Conservation (phyloP, 2,329 filamentous ascomycete genomes). For the Rhynchosporium agropyri region DNA sequence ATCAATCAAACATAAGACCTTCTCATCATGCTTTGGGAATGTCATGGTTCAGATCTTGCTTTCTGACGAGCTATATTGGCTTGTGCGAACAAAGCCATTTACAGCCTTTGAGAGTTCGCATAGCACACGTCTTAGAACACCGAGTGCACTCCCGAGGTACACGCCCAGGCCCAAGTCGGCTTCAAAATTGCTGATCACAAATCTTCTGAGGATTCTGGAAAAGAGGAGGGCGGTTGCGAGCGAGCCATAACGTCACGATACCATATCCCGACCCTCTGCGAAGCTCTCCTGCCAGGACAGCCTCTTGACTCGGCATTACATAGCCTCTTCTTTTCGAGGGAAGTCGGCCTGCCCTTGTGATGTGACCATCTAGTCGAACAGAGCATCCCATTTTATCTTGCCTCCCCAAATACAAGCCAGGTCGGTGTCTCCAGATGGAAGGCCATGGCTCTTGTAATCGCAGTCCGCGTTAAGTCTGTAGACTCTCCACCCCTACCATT, state of each 20-base stretch:
- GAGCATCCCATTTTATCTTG: no score
- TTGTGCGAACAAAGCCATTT: no score
- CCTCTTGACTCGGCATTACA: neutral
- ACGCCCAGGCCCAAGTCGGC: no score
- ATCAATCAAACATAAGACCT: conserved; percentile 11
- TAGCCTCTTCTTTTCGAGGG: neutral
- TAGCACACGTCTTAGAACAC: no score
- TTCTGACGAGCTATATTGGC: neutral
- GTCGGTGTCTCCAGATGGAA: no score
- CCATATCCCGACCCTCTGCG: neutral
- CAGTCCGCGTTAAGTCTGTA: neutral
- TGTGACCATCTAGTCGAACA: neutral
- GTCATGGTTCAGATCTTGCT: neutral
- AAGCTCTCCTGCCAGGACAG: neutral
- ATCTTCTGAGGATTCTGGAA: no score
- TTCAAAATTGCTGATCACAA: no score
- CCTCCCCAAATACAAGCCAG: neutral
- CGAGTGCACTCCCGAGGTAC: no score
- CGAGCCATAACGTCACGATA: no score
- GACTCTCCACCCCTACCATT: neutral
- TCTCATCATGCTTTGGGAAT: neutral
- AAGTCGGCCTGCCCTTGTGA: neutral
- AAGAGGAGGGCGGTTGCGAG: no score
- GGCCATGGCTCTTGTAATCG: neutral
- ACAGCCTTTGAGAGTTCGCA: no score